Base-by-base conservation (phyloP, 228 moss, liverwort and hornwort genomes). In the Sphagnum fallax region DNA sequence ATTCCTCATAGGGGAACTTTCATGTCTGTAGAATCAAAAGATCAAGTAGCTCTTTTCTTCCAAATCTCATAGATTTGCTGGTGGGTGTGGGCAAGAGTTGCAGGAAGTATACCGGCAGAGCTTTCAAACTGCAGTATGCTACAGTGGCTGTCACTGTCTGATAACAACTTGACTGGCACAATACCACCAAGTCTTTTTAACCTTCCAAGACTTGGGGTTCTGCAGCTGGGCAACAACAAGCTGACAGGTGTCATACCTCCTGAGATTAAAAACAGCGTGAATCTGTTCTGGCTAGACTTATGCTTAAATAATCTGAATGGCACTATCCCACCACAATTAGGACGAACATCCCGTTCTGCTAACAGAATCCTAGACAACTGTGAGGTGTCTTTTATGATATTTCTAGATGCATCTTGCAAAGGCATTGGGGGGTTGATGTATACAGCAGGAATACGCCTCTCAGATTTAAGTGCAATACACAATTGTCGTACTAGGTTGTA, bases 101-200 rank as follows among this genome's bases (percentile, higher is more conserved):
- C 14, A 66, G 86, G 86, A 9, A 58, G 53, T 32, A 75, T 87
- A 55, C 86, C 86, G 0, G 13, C 67, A 57, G 67, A 55, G 16
- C 55, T 87, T 32, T 79, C 81, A 6, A 79, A 75, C 47, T 82
- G 79, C 61, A 70, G 50, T 1, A 64, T 53, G 61, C 72, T 86
- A n/a, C 57, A 61, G 13, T 12, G 48, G 65, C 62, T 82, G 55
- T 66, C 70, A 16, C 52, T 86, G 52, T 72, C 74, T 16, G 4
- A 61, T 32, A 83, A 83, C 70, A 62, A 51, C 51, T 71, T 87
- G 69, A 63, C 67, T 9, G 87, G 83, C n/a, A 48, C 5, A 4
- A 87, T 87, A 16, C 87, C 87, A 32, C 53, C 72, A 4, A 73
- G 72, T 12, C 55, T 78, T 52, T 80, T 80, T 47, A 78, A 74